Evolutionary conservation across 2,329 filamentous ascomycete genomes (phyloP).

Genomic region (Fusarium liriodendri): DNA sequence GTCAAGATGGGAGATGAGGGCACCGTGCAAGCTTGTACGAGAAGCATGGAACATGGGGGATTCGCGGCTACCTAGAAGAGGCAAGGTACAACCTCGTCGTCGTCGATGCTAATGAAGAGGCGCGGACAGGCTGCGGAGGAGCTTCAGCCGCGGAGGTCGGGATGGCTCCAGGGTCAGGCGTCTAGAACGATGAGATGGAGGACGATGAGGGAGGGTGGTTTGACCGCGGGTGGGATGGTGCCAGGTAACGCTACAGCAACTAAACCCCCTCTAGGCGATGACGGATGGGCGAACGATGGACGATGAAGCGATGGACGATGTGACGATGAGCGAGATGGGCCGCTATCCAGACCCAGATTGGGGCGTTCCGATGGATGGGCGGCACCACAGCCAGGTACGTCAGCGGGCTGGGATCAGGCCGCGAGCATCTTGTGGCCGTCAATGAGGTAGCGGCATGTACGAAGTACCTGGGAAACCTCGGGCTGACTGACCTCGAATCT

Average conservation of each 20-base stretch:
- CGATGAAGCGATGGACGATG: slow-evolving; percentile 25
- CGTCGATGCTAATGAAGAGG: not conserved
- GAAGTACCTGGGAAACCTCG: slow-evolving; percentile 6
- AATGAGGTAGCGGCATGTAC: slow-evolving; percentile 12
- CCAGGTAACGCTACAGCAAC: slow-evolving; percentile 1
- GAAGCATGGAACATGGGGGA: slow-evolving; percentile 8
- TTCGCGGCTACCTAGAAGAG: not conserved
- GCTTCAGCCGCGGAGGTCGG: slow-evolving; percentile 3
- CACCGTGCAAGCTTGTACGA: not conserved
- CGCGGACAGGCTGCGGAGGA: slow-evolving; percentile 8
- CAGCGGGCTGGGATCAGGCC: slow-evolving; percentile 37
- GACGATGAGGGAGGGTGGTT: slow-evolving; percentile 1
- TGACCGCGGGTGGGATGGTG: not conserved
- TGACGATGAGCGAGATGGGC: slow-evolving; percentile 37
- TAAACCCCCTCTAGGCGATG: slow-evolving; percentile 3
- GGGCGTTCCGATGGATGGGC: slow-evolving; percentile 36
- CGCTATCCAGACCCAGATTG: slow-evolving; percentile 33
- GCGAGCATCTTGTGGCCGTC: slow-evolving; percentile 10
- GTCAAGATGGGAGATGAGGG: slow-evolving; percentile 24
- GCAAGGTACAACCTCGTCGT: not conserved
- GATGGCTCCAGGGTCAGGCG: not conserved
- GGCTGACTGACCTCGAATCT: not conserved
- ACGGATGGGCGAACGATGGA: slow-evolving; percentile 12
- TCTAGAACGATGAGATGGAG: slow-evolving; percentile 21
- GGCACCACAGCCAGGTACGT: slow-evolving; percentile 43